phyloP scores from a whole-genome alignment of 208 protist species.

The Acanthamoeba healyi region DNA sequence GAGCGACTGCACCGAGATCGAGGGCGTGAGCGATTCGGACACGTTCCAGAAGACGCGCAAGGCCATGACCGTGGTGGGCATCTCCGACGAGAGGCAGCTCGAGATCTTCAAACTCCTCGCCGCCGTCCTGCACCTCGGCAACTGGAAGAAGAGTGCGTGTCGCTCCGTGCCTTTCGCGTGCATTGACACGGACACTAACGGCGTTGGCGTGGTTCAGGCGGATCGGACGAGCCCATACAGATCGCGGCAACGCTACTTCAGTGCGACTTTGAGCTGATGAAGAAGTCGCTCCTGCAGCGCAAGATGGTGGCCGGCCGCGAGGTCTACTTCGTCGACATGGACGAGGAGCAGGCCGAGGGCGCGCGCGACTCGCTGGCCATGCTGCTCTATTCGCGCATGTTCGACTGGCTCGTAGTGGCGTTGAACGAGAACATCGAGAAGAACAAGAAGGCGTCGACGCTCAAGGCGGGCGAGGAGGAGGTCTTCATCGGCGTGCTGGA shows the following conservation, averaged over 20 bases:
- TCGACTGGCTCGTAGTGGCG: slow-evolving; percentile 84
- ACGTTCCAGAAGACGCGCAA: slow-evolving; percentile 74
- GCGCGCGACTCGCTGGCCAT: slow-evolving; percentile 85
- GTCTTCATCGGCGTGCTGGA: slow-evolving; percentile 92
- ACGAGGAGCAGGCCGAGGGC: slow-evolving; percentile 21
- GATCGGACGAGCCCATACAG: neutral
- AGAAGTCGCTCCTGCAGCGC: slow-evolving; percentile 52
- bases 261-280: slow-evolving; percentile 21
- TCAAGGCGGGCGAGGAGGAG: neutral
- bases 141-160: slow-evolving; percentile 80
- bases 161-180: neutral
- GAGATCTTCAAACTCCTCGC: slow-evolving; percentile 85
- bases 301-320: slow-evolving; percentile 36
- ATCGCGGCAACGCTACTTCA: neutral
- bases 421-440: slow-evolving; percentile 78
- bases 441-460: slow-evolving; percentile 47
- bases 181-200: neutral
- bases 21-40: slow-evolving; percentile 52
- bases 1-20: slow-evolving; percentile 74
- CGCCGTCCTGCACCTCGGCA: slow-evolving; percentile 90
- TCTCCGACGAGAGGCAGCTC: slow-evolving; percentile 72
- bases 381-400: slow-evolving; percentile 84
- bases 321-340: slow-evolving; percentile 9
- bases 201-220: neutral
- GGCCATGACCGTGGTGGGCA: slow-evolving; percentile 90